Percentiles rank a stretch among this genome's conserved stretches.
Conservation (phyloP, 2,329 filamentous ascomycete species). For the Arthrobotrys entomopaga region DNA sequence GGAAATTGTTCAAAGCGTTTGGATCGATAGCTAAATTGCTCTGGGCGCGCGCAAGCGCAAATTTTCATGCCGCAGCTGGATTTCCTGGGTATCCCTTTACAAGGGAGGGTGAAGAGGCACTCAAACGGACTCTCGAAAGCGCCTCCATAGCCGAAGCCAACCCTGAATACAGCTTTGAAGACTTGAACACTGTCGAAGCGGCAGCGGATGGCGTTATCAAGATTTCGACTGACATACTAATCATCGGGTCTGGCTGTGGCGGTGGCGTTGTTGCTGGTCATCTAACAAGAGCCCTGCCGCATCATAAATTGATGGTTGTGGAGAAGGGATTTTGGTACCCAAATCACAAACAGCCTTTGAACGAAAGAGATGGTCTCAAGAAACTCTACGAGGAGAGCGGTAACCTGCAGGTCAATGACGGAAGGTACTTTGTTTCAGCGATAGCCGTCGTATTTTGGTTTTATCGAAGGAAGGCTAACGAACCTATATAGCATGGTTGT, state of each 20-base stretch:
- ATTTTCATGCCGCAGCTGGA: conserved; percentile 63
- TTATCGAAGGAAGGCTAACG: conserved; percentile 59
- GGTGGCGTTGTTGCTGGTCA: conserved; percentile 84
- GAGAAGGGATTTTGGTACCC: conserved; percentile 77
- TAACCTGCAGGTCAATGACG: conserved; percentile 41
- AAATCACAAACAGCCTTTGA: conserved; percentile 57
- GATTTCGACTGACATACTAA: conserved; percentile 81
- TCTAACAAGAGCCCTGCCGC: conserved; percentile 74
- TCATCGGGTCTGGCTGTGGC: conserved; percentile 88
- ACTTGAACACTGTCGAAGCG: conserved; percentile 65
- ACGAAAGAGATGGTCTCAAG: conserved; percentile 42
- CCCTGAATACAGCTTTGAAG: conserved; percentile 60
- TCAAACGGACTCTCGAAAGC: conserved; percentile 60
- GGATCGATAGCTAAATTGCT: conserved; percentile 28
- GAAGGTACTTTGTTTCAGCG: conserved; percentile 26
- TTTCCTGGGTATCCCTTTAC: conserved; percentile 70
- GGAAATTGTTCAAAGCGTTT: conserved; percentile 54
- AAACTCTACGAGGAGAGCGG: conserved; percentile 43
- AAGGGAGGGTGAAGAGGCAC: conserved; percentile 62
- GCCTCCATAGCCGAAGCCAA: conserved; percentile 61
- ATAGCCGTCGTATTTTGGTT: conserved; percentile 57
- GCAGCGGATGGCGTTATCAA: conserved; percentile 32
- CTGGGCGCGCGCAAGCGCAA: conserved; percentile 63
- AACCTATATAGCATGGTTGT: conserved; percentile 66
- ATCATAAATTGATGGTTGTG: conserved; percentile 67